These are phyloP conservation scores for Dothideomycetes sp. DNA, from an alignment of 2,329 filamentous ascomycete species.

Conservation along the genomic window DNA sequence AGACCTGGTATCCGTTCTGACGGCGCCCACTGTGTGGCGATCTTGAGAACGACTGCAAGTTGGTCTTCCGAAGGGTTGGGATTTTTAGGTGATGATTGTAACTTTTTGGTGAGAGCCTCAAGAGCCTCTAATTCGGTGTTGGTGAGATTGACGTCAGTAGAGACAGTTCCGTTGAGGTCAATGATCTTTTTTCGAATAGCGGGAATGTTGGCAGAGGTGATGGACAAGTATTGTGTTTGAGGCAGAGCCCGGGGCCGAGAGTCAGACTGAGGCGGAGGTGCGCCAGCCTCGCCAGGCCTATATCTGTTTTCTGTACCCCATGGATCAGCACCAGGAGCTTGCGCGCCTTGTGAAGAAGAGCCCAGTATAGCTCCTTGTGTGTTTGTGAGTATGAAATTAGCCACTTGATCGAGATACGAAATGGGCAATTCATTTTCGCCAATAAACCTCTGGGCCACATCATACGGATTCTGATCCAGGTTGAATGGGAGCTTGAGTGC, in stretches of 20 bases:
- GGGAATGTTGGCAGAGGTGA: conserved; percentile 59
- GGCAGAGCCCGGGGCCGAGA: conserved; percentile 54
- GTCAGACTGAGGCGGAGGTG: conserved; percentile 21
- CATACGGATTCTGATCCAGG: conserved; percentile 82
- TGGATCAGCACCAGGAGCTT: conserved; percentile 51
- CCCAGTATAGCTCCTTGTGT: conserved; percentile 80
- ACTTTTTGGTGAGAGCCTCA: conserved; percentile 46
- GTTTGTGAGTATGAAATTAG: conserved; percentile 84
- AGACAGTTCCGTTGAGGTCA: conserved; percentile 48
- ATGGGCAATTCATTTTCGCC: conserved; percentile 79
- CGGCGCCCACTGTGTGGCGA: conserved; percentile 70
- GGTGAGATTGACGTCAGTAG: conserved; percentile 5
- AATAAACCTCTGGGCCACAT: conserved; percentile 83
- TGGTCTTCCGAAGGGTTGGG: conserved; percentile 26
- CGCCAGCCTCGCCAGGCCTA: conserved; percentile 54
- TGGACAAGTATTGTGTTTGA: conserved; percentile 67
- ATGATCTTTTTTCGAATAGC: conserved; percentile 67
- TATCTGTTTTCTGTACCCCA: conserved; percentile 72
- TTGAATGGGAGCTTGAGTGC: conserved; percentile 92
- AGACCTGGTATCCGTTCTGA: conserved; percentile 71
- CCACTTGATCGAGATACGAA: conserved; percentile 80
- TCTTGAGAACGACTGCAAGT: conserved; percentile 49
- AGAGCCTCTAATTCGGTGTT: conserved; percentile 53
- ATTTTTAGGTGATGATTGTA: conserved; percentile 44
- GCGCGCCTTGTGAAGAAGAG: conserved; percentile 29